A percentile compares a stretch with the other conserved stretches of the same genome.
These are phyloP conservation scores for Neurospora sp. DNA, from an alignment of 495 filamentous ascomycete genomes.

Conservation along the genomic window DNA sequence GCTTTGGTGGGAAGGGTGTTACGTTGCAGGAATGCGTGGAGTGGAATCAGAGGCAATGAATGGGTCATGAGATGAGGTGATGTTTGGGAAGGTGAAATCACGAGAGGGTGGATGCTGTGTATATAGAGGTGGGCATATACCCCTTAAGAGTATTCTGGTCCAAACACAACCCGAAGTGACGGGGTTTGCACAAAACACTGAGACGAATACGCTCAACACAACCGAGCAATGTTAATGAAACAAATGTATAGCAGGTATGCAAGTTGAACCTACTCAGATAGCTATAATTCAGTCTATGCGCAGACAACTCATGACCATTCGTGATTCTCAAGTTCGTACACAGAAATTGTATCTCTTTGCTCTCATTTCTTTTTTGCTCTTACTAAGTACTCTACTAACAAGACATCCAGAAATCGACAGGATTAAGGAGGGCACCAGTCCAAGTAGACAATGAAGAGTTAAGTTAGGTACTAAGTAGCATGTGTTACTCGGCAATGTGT, in stretches of 20 bases:
- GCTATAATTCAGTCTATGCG: neutral
- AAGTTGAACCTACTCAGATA: neutral
- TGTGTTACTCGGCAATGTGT: neutral
- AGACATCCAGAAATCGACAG: neutral
- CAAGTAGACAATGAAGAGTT: neutral
- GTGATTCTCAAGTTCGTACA: neutral
- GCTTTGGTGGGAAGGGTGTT: constrained; percentile 82
- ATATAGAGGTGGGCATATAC: neutral
- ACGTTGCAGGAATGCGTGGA: constrained; percentile 77
- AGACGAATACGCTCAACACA: too few relatives aligned
- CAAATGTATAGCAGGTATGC: neutral
- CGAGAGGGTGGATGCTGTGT: neutral
- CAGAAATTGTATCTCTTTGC: neutral
- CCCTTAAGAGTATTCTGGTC: neutral
- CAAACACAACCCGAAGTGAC: too few relatives aligned
- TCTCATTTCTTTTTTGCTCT: neutral
- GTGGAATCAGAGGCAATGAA: constrained; percentile 57
- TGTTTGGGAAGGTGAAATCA: neutral
- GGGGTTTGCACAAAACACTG: too few relatives aligned
- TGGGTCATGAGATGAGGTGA: neutral
- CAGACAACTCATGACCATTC: neutral
- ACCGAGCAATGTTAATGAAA: neutral
- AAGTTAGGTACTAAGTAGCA: neutral
- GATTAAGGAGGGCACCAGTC: neutral
- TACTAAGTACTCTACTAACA: neutral